Base-by-base conservation (phyloP, 2,329 filamentous ascomycete species). In the Esteya vermicola region DNA sequence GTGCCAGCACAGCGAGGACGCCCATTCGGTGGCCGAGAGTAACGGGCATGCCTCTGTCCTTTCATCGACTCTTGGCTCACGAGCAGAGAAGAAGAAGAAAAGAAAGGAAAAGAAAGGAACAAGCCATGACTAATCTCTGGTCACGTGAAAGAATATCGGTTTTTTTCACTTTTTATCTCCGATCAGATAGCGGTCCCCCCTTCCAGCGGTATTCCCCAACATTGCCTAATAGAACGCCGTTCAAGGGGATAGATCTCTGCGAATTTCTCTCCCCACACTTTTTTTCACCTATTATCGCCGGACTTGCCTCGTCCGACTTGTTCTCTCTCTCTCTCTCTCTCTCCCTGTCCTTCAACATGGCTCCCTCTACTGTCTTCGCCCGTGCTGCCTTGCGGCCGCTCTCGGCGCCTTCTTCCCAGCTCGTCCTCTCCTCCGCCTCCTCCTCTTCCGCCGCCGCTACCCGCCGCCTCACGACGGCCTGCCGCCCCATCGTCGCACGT, bases 311-410 rank as follows among this genome's bases (percentile, higher is more conserved):
- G 21, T 27, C 20, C 10, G n/a, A 26, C n/a, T 4, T n/a, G 6
- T 36, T 9, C 12, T 19, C 22, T 14, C 13, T 16, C 37, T 33
- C n/a, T 12, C 22, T 22, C 14, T 28, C 9, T 27, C n/a, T 6
- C 27, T 23, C 19, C 9, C 33, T 16, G 12, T 10, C 9, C 31
- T 14, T 19, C 27, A 25, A 36, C 36, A 68, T 68, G 59, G 61
- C 64, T 33, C 63, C 57, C 59, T 61, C 64, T 31, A 63, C 57
- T 48, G 60, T 60, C 54, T 55, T 75, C 54, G 60, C 71, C 61
- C 68, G 67, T 59, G 65, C 67, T 49, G 56, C 59, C 52, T 60
- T 67, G 55, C 68, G 70, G 53, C 73, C 71, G n/a, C n/a, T n/a
- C n/a, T n/a, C n/a, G n/a, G n/a, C n/a, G n/a, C n/a, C n/a, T n/a